Percentiles rank a stretch among this genome's conserved stretches.
Conservation (phyloP, 2,329 filamentous ascomycete genomes). For the Alternaria burnsii region DNA sequence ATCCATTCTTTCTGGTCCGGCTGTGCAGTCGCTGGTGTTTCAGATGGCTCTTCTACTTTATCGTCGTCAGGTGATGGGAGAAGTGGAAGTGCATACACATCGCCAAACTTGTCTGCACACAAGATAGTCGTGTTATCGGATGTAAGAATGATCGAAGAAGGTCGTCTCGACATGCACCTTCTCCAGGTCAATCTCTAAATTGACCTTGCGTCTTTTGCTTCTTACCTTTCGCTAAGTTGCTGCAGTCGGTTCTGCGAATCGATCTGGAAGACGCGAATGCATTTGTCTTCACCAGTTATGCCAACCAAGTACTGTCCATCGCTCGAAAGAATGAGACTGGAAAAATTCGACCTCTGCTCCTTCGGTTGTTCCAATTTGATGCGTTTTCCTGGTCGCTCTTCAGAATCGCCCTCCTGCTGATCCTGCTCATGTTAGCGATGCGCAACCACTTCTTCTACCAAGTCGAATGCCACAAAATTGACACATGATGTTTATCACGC, state of each 20-base stretch:
- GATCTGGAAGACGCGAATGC: constrained; percentile 81
- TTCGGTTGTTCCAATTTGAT: constrained; percentile 49
- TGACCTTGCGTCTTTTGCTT: not conserved
- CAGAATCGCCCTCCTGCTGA: constrained; percentile 30
- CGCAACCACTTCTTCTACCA: not conserved
- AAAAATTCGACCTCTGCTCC: constrained; percentile 67
- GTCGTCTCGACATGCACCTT: constrained; percentile 88
- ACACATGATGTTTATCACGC: not conserved
- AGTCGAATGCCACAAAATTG: not conserved
- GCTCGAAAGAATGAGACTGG: constrained; percentile 70
- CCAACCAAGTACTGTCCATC: constrained; percentile 75
- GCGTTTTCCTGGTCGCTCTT: constrained; percentile 53
- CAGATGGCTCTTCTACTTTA: constrained; percentile 26
- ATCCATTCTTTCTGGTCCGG: constrained; percentile 52
- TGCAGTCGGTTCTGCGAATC: constrained; percentile 67
- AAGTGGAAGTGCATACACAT: constrained; percentile 89
- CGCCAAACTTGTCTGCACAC: constrained; percentile 93
- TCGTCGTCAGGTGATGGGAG: constrained; percentile 54
- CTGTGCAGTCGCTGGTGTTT: constrained; percentile 26
- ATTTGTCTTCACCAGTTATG: constrained; percentile 91
- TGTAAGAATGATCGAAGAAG: constrained; percentile 77
- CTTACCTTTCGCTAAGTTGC: constrained; percentile 76
- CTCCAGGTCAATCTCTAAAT: constrained; percentile 16
- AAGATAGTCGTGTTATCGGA: constrained; percentile 77
- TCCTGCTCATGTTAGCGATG: constrained; percentile 29